Evolutionary conservation across 441 rosid genomes (phyloP), one percentile per base, ranked within the genome.

Genomic region (Eutrema salsugineum): DNA sequence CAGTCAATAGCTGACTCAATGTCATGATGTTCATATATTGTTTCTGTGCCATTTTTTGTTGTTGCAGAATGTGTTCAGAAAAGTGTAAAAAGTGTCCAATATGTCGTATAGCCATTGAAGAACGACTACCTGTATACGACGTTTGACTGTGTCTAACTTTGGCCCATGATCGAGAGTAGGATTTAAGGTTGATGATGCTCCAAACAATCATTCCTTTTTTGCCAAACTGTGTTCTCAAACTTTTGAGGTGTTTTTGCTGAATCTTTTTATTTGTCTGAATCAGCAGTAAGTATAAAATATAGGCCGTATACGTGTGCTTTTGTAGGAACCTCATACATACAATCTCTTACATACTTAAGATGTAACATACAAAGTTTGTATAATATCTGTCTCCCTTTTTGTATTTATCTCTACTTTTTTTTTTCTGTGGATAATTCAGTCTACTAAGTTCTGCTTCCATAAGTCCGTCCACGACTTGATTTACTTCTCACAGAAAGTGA

Each of bases 81-180:
- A 93, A 86, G 85, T 95, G 99, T 78, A 86, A 82, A 71, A 89
- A 85, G 70, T 95, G 99, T 78, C 99, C 99, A 2, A 83, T 91
- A 57, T 95, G 99, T 80, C 91, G 97, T 14, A 67, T 84, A 60
- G 51, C 73, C 60, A 84, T 95, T 0, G 89, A 95, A 75, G 91
- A 93, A 76, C 83, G 95, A 47, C 80, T 95, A 66, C 82, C 96
- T 53, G 99, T 95, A 73, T 95, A 89, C 66, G 98, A 95, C 78
- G 98, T 93, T 67, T 95, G 86, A 78, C 50, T 20, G 12, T 47
- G 57, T 77, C 79, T 83, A 76, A 81, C 83, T 42, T 51, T 36
- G 56, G 49, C 73, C 42, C 33, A 12, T 65, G 72, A 33, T 58
- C 63, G 11, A 22, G 43, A 57, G 57, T 65, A 71, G 76, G 68